phyloP scores from a whole-genome alignment of 306 rosid genomes.

The Potentilla sterilis region DNA sequence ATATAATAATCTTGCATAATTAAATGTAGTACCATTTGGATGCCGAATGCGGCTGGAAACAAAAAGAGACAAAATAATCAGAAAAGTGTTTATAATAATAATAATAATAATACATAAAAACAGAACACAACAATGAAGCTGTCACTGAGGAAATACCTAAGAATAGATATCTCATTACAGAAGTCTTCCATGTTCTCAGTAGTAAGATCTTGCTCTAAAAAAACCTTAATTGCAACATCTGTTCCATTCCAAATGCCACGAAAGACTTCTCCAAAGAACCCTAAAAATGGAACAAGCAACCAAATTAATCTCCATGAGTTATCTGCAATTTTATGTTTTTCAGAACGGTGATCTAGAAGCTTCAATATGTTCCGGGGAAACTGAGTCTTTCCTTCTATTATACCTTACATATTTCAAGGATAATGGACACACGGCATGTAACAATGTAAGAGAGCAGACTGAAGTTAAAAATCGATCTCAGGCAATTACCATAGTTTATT shows the following conservation, averaged over 20 bases:
- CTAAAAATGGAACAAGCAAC: conserved; percentile 40
- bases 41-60: conserved; percentile 88
- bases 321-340: neutral
- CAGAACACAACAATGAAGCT: neutral
- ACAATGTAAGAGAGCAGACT: neutral
- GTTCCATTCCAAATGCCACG: conserved; percentile 98
- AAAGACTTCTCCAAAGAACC: conserved; percentile 98
- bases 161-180: conserved; percentile 95
- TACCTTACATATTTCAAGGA: neutral
- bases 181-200: conserved; percentile 97
- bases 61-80: conserved; percentile 33
- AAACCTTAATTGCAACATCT: conserved; percentile 94
- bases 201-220: conserved; percentile 93
- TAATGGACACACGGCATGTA: neutral
- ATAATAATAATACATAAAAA: neutral
- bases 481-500: neutral
- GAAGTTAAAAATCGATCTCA: neutral
- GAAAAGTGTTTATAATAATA: conserved; percentile 25
- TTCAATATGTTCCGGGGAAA: neutral
- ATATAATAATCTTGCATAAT: conserved; percentile 20
- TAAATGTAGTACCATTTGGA: conserved; percentile 77
- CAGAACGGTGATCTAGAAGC: neutral
- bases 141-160: conserved; percentile 49
- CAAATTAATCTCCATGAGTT: neutral
- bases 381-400: neutral